A percentile compares a stretch with the other conserved stretches of the same genome.
These are phyloP conservation scores for Aspergillus fumigatus DNA, from an alignment of 2,329 filamentous ascomycete genomes.

Conservation along the genomic window DNA sequence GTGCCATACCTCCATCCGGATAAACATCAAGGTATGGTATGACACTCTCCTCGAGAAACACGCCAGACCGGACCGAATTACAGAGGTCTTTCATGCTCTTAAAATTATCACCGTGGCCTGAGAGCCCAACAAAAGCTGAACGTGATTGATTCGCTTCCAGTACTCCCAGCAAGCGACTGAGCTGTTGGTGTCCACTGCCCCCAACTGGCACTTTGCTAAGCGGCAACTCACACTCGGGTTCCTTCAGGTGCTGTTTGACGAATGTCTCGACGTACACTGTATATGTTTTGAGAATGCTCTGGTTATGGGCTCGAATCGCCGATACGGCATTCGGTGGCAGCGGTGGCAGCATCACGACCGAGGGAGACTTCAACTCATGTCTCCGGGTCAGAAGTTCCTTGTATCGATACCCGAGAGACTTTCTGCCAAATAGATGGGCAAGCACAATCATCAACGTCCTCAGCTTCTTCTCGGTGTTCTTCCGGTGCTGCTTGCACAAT, in stretches of 20 bases:
- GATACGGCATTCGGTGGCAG: conserved; percentile 55
- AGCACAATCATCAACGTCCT: conserved; percentile 64
- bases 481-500: conserved; percentile 56
- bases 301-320: conserved; percentile 60
- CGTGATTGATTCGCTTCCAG: conserved; percentile 39
- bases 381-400: conserved; percentile 30
- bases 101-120: conserved; percentile 63
- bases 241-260: conserved; percentile 57
- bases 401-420: conserved; percentile 42
- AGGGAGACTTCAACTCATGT: conserved; percentile 55
- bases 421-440: conserved; percentile 64
- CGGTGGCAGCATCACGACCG: conserved; percentile 60
- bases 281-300: conserved; percentile 62
- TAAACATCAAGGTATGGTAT: conserved; percentile 64
- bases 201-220: conserved; percentile 49
- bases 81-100: conserved; percentile 64
- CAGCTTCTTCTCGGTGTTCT: conserved; percentile 48
- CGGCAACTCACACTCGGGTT: conserved; percentile 55
- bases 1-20: conserved; percentile 49
- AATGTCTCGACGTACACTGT: conserved; percentile 66
- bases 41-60: conserved; percentile 70
- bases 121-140: conserved; percentile 68
- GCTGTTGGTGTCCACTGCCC: conserved; percentile 32
- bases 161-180: neutral
- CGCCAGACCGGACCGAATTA: conserved; percentile 57